Evolutionary conservation across 2,329 filamentous ascomycete genomes (phyloP).

Genomic region (Colletotrichum godetiae): DNA sequence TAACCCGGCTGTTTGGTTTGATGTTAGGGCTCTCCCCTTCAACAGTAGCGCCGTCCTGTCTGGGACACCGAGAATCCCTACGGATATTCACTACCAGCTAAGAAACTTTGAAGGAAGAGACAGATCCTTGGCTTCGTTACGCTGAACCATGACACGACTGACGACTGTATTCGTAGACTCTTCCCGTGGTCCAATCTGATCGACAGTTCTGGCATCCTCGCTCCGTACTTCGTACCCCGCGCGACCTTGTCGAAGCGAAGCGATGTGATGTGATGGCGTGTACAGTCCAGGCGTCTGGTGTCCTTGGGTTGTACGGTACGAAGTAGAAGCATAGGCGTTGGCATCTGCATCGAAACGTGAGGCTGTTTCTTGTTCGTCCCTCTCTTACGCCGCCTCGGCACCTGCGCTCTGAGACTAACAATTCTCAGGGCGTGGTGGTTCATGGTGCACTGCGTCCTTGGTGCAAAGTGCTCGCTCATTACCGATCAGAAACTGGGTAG

Average conservation of each 20-base stretch:
- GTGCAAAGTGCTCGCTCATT: neutral
- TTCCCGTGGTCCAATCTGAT: conserved; percentile 1
- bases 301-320: neutral
- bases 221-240: neutral
- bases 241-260: neutral
- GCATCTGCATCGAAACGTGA: conserved; percentile 46
- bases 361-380: conserved; percentile 42
- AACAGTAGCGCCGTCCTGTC: neutral
- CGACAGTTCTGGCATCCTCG: neutral
- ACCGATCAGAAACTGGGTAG: too few species aligned
- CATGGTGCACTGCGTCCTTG: neutral
- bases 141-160: neutral
- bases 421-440: neutral
- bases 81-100: neutral
- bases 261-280: conserved; percentile 6
- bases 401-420: conserved; percentile 26
- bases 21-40: conserved; percentile 36
- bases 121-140: neutral
- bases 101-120: neutral
- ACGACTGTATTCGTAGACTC: neutral
- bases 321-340: conserved; percentile 8
- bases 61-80: neutral
- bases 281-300: neutral
- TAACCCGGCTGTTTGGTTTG: conserved; percentile 46
- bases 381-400: conserved; percentile 31